A percentile compares a stretch with the other conserved stretches of the same genome.
Conservation (phyloP, 768 basidiomycete genomes). For the Kwoniella pini region DNA sequence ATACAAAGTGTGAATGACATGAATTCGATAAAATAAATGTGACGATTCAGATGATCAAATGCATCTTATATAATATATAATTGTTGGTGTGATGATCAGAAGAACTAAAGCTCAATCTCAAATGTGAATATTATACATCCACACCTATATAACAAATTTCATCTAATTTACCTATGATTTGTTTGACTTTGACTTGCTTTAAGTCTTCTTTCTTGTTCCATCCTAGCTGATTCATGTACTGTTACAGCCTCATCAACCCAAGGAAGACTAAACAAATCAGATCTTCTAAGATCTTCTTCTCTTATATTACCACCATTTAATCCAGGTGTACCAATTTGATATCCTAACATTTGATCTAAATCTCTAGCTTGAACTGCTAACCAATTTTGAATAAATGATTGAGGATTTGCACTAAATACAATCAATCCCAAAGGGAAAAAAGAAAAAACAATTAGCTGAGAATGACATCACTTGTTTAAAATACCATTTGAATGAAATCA, state of each 20-base stretch:
- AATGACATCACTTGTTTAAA: not conserved
- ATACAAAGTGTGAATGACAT: not conserved
- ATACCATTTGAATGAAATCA: not conserved
- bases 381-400: slow-evolving; percentile 82
- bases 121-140: not conserved
- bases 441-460: not conserved
- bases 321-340: slow-evolving; percentile 64
- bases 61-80: no score
- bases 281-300: slow-evolving; percentile 83
- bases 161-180: not conserved
- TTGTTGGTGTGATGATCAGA: no score
- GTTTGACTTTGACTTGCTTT: not conserved
- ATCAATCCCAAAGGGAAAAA: no score
- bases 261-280: slow-evolving; percentile 85
- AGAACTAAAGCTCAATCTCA: no score
- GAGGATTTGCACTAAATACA: slow-evolving; percentile 58
- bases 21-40: not conserved
- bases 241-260: slow-evolving; percentile 86
- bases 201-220: slow-evolving; percentile 55
- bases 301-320: slow-evolving; percentile 59
- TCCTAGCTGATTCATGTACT: slow-evolving; percentile 75
- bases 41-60: no score
- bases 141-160: not conserved
- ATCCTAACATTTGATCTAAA: slow-evolving; percentile 83
- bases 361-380: slow-evolving; percentile 88